phyloP scores from a whole-genome alignment of 805 yeast genomes.

The Zygosaccharomyces gambellarensis region DNA sequence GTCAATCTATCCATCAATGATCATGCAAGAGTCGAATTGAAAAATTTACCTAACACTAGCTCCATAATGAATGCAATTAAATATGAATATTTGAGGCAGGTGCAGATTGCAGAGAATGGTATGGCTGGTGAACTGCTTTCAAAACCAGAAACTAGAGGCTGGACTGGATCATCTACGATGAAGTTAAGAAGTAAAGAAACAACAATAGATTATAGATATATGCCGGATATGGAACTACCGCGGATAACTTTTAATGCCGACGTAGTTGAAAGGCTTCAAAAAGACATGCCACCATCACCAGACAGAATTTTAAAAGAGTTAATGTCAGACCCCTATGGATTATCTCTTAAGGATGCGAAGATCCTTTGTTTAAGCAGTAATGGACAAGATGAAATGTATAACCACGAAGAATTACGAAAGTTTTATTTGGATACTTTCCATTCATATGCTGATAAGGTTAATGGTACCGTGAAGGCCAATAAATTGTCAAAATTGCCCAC shows the following conservation, averaged over 20 bases:
- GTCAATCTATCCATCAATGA: conserved; percentile 81
- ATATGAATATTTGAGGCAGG: conserved; percentile 71
- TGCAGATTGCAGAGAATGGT: conserved; percentile 41
- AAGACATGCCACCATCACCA: conserved; percentile 53
- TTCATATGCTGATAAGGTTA: conserved; percentile 33
- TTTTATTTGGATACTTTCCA: conserved; percentile 44
- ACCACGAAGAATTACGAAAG: conserved; percentile 38
- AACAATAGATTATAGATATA: conserved; percentile 81
- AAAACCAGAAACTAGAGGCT: conserved; percentile 73
- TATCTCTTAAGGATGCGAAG: conserved; percentile 71
- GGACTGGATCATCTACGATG: conserved; percentile 75
- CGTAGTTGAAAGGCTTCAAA: conserved; percentile 41
- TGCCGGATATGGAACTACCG: conserved; percentile 92
- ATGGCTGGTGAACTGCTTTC: conserved; percentile 28
- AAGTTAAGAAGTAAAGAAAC: conserved; percentile 72
- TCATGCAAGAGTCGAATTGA: conserved; percentile 77
- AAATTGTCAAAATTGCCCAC: conserved; percentile 41
- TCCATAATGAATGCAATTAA: conserved; percentile 74
- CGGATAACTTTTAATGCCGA: conserved; percentile 40
- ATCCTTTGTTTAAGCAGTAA: conserved; percentile 51
- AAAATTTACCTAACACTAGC: conserved; percentile 79
- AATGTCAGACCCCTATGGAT: conserved; percentile 44
- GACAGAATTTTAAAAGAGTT: conserved; percentile 51
- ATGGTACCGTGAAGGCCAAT: conserved; percentile 18
- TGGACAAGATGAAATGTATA: conserved; percentile 25